Percentiles rank a stretch among this genome's conserved stretches.
Evolutionary conservation across 306 rosid genomes (phyloP).

Genomic region (Urtica urens): DNA sequence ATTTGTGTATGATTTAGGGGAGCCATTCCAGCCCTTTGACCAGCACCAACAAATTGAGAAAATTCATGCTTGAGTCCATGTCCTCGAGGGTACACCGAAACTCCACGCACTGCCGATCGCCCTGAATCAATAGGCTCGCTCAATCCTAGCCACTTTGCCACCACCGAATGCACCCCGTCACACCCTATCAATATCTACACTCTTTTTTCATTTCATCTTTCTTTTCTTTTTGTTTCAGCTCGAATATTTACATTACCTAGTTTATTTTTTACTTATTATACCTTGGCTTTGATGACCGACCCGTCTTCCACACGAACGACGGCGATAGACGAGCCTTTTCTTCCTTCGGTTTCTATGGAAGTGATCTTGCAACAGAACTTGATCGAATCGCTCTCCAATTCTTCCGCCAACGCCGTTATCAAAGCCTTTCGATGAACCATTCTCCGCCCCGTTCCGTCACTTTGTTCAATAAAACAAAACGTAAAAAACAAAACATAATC

Average conservation of each 20-base stretch:
- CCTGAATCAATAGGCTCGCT: not conserved
- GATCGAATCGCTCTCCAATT: not conserved
- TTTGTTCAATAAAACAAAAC: not conserved
- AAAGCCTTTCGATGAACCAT: not conserved
- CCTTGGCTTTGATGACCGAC: conserved; percentile 2
- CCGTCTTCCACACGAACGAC: not conserved
- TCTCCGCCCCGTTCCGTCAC: not conserved
- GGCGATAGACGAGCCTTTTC: not conserved
- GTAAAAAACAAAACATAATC: not conserved
- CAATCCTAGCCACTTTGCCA: not conserved
- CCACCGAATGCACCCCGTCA: not conserved
- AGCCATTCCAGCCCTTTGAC: not conserved
- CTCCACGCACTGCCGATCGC: not conserved
- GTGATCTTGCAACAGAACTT: conserved; percentile 5
- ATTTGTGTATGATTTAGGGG: not conserved
- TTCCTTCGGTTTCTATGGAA: not conserved
- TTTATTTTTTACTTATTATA: not conserved
- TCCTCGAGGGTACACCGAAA: not conserved
- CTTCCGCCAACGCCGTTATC: not conserved
- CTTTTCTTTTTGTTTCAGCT: not conserved
- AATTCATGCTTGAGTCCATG: not conserved
- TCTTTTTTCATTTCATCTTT: too few species aligned
- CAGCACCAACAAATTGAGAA: not conserved
- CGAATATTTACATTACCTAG: not conserved
- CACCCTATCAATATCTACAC: not conserved